A percentile compares a stretch with the other conserved stretches of the same genome.
phyloP scores from a whole-genome alignment of 441 rosid species.

The Euphorbia schlechtendalii region DNA sequence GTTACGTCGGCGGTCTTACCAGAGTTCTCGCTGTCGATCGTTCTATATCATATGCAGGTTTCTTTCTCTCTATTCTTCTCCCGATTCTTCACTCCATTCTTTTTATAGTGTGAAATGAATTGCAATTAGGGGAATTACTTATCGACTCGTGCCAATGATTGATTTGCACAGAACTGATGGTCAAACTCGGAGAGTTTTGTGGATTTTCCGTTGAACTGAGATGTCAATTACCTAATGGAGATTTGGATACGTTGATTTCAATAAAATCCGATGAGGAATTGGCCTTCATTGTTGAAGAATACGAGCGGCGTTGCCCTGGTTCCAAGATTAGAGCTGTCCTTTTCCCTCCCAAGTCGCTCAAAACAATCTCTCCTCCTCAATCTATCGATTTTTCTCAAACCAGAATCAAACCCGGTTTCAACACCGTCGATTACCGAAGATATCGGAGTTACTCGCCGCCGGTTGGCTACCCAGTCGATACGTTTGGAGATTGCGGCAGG shows the following conservation, averaged over 20 bases:
- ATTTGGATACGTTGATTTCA: constrained; percentile 67
- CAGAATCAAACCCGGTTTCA: constrained; percentile 16
- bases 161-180: constrained; percentile 53
- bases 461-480: constrained; percentile 21
- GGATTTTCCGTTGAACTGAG: constrained; percentile 51
- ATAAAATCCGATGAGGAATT: constrained; percentile 73
- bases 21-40: constrained; percentile 63
- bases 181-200: constrained; percentile 67
- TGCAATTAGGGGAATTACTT: too few species aligned
- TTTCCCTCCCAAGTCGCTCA: constrained; percentile 40
- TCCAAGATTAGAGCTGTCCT: constrained; percentile 58
- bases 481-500: constrained; percentile 15
- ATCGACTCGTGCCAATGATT: too few species aligned
- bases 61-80: background rate
- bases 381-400: constrained; percentile 27
- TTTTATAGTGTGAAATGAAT: too few species aligned
- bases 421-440: constrained; percentile 17
- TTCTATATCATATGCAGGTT: constrained; percentile 56
- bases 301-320: constrained; percentile 36
- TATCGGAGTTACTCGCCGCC: constrained; percentile 21
- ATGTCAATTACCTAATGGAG: constrained; percentile 75
- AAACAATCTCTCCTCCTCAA: constrained; percentile 38
- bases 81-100: too few species aligned
- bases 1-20: constrained; percentile 82
- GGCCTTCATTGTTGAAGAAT: constrained; percentile 45